Evolutionary conservation across 2,329 filamentous ascomycete genomes (phyloP), one percentile per base, ranked within the genome.

Genomic region (Arthrocladium fulminans): DNA sequence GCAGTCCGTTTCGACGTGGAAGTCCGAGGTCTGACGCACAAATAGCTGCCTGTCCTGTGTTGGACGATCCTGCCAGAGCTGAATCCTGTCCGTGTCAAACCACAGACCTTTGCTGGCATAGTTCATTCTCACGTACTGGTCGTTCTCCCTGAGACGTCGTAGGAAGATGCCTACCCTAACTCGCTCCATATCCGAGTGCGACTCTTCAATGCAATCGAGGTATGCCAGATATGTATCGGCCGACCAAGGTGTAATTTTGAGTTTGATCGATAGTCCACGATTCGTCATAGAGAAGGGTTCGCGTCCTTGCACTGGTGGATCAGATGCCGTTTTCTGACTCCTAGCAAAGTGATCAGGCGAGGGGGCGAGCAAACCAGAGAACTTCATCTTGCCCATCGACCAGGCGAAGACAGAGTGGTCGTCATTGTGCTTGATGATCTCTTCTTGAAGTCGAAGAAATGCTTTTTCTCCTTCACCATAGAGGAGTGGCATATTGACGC

Each of bases 91-190:
- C n/a, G n/a, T n/a, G n/a, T n/a, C n/a, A n/a, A n/a, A n/a, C n/a
- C n/a, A n/a, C n/a, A n/a, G n/a, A n/a, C n/a, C n/a, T n/a, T n/a
- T n/a, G n/a, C n/a, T n/a, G n/a, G n/a, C n/a, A n/a, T n/a, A n/a
- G n/a, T n/a, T n/a, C n/a, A n/a, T n/a, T n/a, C n/a, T n/a, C n/a
- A n/a, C n/a, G n/a, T 45, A 55, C 74, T 73, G 52, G 71, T 67
- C 37, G 74, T 77, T 52, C 67, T 70, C 46, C 63, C 67, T 46
- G 58, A 62, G 48, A 62, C 59, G 45, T 30, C 52, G 48, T 12
- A 55, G 42, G 19, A 55, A 53, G 29, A 55, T 52, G 7, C 53
- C 53, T 8, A 53, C 27, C 22, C 48, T 44, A n/a, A 27, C 17
- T 19, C 39, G 15, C 7, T 39, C 47, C 27, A 25, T 24, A 12